phyloP scores from a whole-genome alignment of 164 flowering plant species.

The Nymphaea colorata region DNA sequence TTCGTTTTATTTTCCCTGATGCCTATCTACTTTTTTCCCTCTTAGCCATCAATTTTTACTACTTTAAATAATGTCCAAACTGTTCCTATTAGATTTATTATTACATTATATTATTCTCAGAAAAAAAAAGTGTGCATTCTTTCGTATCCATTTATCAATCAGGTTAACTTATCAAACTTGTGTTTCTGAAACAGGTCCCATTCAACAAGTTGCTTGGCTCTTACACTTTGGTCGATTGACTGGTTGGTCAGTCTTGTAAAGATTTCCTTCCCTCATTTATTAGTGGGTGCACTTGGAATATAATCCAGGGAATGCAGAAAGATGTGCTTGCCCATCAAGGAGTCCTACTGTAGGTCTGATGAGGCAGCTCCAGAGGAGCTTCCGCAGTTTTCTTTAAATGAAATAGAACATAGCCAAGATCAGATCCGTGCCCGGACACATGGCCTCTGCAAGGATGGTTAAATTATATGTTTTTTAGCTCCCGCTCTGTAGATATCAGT shows the following conservation, averaged over 20 bases:
- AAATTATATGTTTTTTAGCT: constrained; percentile 6
- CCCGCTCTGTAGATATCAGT: constrained; percentile 8
- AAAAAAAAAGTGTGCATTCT: too few relatives aligned
- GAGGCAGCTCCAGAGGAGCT: constrained; percentile 9
- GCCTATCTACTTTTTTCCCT: too few relatives aligned
- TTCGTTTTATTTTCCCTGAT: too few relatives aligned
- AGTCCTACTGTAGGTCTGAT: constrained; percentile 8
- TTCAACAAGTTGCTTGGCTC: not conserved
- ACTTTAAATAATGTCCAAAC: not conserved
- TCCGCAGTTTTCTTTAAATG: constrained; percentile 15
- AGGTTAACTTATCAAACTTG: not conserved
- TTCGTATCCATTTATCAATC: too few relatives aligned
- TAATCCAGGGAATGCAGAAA: constrained; percentile 48
- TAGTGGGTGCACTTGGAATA: not conserved
- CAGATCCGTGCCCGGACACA: constrained; percentile 6
- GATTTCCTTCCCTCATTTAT: not conserved
- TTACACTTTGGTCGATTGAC: not conserved
- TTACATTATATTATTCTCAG: not conserved
- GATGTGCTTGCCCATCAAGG: constrained; percentile 31
- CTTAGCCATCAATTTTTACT: too few relatives aligned
- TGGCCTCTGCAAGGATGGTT: constrained; percentile 31
- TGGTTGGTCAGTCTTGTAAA: not conserved
- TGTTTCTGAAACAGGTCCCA: not conserved
- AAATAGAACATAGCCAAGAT: constrained; percentile 10
- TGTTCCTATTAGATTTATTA: not conserved